Base-by-base conservation (phyloP, 1,139 yeast species). In the Chernovozyma sophiae-reginae region DNA sequence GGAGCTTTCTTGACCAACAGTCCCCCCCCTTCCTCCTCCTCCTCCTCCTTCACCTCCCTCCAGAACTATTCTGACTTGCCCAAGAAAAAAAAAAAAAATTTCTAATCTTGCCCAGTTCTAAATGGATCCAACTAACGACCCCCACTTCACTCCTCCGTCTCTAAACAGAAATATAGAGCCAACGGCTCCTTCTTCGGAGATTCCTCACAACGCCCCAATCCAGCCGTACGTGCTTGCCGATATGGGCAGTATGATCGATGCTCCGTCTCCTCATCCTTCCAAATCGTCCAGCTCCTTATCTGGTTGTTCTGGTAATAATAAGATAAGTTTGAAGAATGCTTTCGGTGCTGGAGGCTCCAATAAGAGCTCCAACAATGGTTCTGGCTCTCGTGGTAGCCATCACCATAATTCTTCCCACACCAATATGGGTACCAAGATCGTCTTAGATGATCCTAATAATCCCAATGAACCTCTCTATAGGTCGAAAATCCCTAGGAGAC, bases 101-200 rank as follows among this genome's bases (percentile, higher is more conserved):
- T n/a, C n/a, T n/a, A n/a, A n/a, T n/a, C n/a, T n/a, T n/a, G n/a
- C n/a, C n/a, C n/a, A 29, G 22, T 18, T 4, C 26, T 8, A 14
- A 15, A 83, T 84, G 94, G 94, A 84, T 54, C 94, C 94, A 23
- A 81, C 86, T 5, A 75, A 79, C 61, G 92, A 83, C 48, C 90
- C 92, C 23, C 77, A 82, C 55, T 84, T 83, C 56, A 74, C 77
- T 34, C 89, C 90, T 7, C 86, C 89, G 3, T 77, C 85, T 11
- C 68, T 75, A 33, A 74, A 78, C 41, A 77, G 74, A 33, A 61
- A 69, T 44, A 65, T 78, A 28, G 77, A 74, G 49, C 90, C 92
- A 6, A 77, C 89, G 4, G 86, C 86, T 3, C 84, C 86, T 3
- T 71, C 80, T 12, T 79, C 81, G 3, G 69, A 76, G 43, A 87